Evolutionary conservation across 2,329 filamentous ascomycete genomes (phyloP), one percentile per base, ranked within the genome.

Genomic region (Aspergillus proliferans): DNA sequence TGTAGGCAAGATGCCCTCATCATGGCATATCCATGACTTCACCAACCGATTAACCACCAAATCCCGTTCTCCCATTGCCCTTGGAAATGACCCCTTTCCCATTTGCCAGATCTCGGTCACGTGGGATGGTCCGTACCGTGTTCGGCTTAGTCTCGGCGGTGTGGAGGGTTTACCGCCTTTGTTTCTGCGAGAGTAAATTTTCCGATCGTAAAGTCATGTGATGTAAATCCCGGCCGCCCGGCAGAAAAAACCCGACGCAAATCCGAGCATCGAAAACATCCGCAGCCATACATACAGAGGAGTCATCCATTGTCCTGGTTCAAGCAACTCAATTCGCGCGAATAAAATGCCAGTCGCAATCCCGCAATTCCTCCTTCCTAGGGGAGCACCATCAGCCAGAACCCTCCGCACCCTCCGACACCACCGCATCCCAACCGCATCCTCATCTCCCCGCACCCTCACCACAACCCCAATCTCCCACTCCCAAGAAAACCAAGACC

Each of bases 341-440:
- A 18, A 9, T 4, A 12, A 14, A 22, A 40, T 40, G 38, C 44
- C 57, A 40, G 43, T 56, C 7, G 42, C 60, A 48, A 85, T 87
- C 53, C 84, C 84, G 26, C 78, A 78, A 43, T 87, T 87, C 63
- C 77, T 87, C n/a, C 77, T 87, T 38, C 84, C 84, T 3, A 77
- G 82, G 52, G 76, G 79, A 40, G 58, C 71, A 21, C 65, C 64
- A 18, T 61, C 67, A 48, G 45, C 59, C 18, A 56, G 56, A 41
- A 58, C 58, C 41, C 58, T 71, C 45, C 63, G 57, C 43, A 59
- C 58, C 39, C 53, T 64, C 55, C 52, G 54, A 51, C 26, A 53
- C 52, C 44, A 56, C 50, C 43, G 52, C 52, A 50, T 53, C n/a
- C 44, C 58, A 30, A 53, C 57, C 60, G 44, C 40, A 36, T 30